Percentiles rank a stretch among this genome's conserved stretches.
These are phyloP conservation scores for Lodderomyces pseudojiufengensis DNA, from an alignment of 1,139 yeast genomes.

Conservation along the genomic window DNA sequence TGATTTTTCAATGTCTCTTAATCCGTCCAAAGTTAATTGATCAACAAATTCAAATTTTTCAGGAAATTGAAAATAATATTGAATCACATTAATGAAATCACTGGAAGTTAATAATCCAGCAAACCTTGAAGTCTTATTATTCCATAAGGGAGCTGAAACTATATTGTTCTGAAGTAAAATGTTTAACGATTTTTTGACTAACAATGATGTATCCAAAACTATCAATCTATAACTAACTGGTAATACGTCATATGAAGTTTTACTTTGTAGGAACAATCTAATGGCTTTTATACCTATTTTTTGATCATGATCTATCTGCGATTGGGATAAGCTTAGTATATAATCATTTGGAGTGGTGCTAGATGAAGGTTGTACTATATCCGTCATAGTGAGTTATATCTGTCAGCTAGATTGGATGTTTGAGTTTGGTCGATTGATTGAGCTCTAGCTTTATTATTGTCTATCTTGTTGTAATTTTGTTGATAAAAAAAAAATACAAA, in stretches of 20 bases:
- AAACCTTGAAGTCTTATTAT: constrained; percentile 79
- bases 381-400: constrained; percentile 13
- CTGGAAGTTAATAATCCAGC: constrained; percentile 92
- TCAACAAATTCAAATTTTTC: constrained; percentile 90
- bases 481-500: too few relatives aligned
- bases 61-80: constrained; percentile 88
- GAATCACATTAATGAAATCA: constrained; percentile 93
- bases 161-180: constrained; percentile 89
- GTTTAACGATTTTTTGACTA: constrained; percentile 87
- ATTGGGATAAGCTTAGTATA: constrained; percentile 39
- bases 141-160: constrained; percentile 97
- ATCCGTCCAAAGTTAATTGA: constrained; percentile 78
- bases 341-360: constrained; percentile 42
- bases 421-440: too few relatives aligned
- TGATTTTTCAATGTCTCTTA: constrained; percentile 80
- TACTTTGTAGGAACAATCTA: constrained; percentile 77
- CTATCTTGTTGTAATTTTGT: too few relatives aligned
- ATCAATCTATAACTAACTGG: constrained; percentile 94
- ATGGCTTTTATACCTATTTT: constrained; percentile 71
- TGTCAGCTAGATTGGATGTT: too few relatives aligned
- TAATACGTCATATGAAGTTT: constrained; percentile 92
- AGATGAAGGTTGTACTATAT: constrained; percentile 10
- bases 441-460: too few relatives aligned
- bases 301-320: constrained; percentile 56
- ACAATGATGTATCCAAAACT: constrained; percentile 86